Conservation (phyloP, 495 filamentous ascomycete species). For the Aspergillus leporis region DNA sequence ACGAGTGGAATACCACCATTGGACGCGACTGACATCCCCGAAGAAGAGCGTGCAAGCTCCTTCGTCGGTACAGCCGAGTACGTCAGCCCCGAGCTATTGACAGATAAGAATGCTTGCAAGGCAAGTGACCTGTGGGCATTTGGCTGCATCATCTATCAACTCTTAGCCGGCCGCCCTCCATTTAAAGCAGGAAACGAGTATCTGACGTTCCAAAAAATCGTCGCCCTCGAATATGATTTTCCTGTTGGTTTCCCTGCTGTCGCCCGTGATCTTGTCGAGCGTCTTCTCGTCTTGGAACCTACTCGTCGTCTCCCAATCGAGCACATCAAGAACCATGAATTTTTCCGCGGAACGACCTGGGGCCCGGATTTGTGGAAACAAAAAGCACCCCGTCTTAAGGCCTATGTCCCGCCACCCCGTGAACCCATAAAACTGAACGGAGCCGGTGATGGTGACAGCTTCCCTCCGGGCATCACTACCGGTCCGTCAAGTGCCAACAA, state of each 20-base stretch:
- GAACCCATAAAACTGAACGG: slow-evolving; percentile 86
- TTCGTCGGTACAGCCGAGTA: slow-evolving; percentile 99
- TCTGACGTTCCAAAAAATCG: slow-evolving; percentile 97
- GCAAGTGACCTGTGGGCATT: slow-evolving; percentile 98
- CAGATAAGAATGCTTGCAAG: slow-evolving; percentile 95
- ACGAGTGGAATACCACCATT: slow-evolving; percentile 48
- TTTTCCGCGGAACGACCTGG: slow-evolving; percentile 90
- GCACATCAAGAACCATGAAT: slow-evolving; percentile 95
- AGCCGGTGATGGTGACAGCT: slow-evolving; percentile 37
- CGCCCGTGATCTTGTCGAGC: slow-evolving; percentile 88
- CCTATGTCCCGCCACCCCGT: slow-evolving; percentile 77
- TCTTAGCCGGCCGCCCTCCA: slow-evolving; percentile 87
- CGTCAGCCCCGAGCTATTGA: slow-evolving; percentile 93
- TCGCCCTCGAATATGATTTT: slow-evolving; percentile 90
- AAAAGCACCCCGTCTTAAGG: slow-evolving; percentile 85
- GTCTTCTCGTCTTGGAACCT: slow-evolving; percentile 89
- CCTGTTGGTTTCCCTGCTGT: slow-evolving; percentile 85
- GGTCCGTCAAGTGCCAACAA: slow-evolving; percentile 43
- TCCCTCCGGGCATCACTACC: slow-evolving; percentile 51
- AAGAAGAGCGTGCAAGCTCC: slow-evolving; percentile 78
- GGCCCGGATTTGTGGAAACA: slow-evolving; percentile 85
- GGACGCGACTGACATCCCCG: slow-evolving; percentile 55
- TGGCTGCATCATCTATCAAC: slow-evolving; percentile 98
- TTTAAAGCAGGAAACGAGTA: slow-evolving; percentile 99
- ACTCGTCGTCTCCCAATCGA: slow-evolving; percentile 85